Base-by-base conservation (phyloP, 2,329 filamentous ascomycete genomes). In the Penicillium sp. region DNA sequence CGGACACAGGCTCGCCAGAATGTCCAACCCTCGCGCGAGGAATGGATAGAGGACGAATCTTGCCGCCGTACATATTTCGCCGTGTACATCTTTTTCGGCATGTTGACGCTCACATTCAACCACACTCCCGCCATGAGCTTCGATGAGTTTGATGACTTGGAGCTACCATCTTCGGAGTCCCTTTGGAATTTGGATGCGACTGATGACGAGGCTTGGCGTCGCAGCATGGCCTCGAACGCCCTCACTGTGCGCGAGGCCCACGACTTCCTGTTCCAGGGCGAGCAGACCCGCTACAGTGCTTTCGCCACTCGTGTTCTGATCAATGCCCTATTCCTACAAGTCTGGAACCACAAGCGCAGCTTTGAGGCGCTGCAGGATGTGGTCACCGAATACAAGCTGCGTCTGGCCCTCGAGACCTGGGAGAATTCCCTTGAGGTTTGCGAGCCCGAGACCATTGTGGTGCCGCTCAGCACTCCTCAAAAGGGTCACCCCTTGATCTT, bases 221-320 rank as follows among this genome's bases (percentile, higher is more conserved):
- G 96, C 59, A 87, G 85, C 55, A 83, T 83, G 56, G 79, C 81
- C 7, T 88, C 88, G 7, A 84, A 86, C 18, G 85, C 86, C 27
- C 86, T 92, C 54, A 96, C 92, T 0, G 96, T 97, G 70, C 89
- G 94, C 75, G 88, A 95, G 67, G 93, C 94, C 1, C 93, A 97
- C 69, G 91, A 96, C 74, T 92, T 91, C 59, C 84, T 99, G 4
- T 97, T 97, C 80, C 91, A 96, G 72, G 94, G 93, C 60, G 91
- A 97, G 70, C 84, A 84, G 54, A 84, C 93, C 47, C 88, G 88
- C 65, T 99, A 97, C 79, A 97, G 93, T 70, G 93, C 93, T 1
- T 99, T 97, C 71, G 93, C 92, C 5, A 96, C 94, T 10, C 90
- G 94, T 59, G 91, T 97, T 61, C 95, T 99, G 90, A 97, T 97